Percentiles rank a stretch among this genome's conserved stretches.
Evolutionary conservation across 1,139 yeast genomes (phyloP).

Genomic region (Chernovozyma aurita): DNA sequence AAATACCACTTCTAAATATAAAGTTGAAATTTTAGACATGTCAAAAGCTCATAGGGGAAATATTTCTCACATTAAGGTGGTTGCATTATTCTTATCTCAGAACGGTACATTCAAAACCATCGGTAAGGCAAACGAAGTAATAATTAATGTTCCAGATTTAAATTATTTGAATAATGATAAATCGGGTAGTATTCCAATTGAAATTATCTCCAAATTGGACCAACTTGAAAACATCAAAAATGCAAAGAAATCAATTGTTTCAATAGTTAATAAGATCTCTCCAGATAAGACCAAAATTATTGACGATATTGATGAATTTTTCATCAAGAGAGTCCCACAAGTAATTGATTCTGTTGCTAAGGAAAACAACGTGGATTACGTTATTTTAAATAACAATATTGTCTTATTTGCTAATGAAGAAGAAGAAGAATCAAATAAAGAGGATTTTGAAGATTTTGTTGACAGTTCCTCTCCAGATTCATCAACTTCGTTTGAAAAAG

Average conservation of each 20-base stretch:
- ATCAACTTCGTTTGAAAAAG: slow-evolving; percentile 39
- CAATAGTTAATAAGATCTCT: slow-evolving; percentile 64
- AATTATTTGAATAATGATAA: slow-evolving; percentile 15
- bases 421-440: slow-evolving; percentile 14
- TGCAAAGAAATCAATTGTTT: slow-evolving; percentile 64
- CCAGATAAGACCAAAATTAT: slow-evolving; percentile 62
- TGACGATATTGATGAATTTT: slow-evolving; percentile 66
- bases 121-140: slow-evolving; percentile 44
- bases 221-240: slow-evolving; percentile 31
- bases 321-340: slow-evolving; percentile 49
- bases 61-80: slow-evolving; percentile 65
- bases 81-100: slow-evolving; percentile 62
- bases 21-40: slow-evolving; percentile 70
- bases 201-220: slow-evolving; percentile 31
- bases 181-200: slow-evolving; percentile 33
- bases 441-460: slow-evolving; percentile 34
- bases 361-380: slow-evolving; percentile 48
- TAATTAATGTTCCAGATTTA: slow-evolving; percentile 53
- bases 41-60: slow-evolving; percentile 86
- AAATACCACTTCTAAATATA: slow-evolving; percentile 47
- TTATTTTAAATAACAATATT: slow-evolving; percentile 46
- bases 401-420: slow-evolving; percentile 32
- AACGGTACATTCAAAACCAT: slow-evolving; percentile 46
- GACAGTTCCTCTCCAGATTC: slow-evolving; percentile 16
- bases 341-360: slow-evolving; percentile 43